Base-by-base conservation (phyloP, 441 rosid species). In the Dalechampia spathulata region DNA sequence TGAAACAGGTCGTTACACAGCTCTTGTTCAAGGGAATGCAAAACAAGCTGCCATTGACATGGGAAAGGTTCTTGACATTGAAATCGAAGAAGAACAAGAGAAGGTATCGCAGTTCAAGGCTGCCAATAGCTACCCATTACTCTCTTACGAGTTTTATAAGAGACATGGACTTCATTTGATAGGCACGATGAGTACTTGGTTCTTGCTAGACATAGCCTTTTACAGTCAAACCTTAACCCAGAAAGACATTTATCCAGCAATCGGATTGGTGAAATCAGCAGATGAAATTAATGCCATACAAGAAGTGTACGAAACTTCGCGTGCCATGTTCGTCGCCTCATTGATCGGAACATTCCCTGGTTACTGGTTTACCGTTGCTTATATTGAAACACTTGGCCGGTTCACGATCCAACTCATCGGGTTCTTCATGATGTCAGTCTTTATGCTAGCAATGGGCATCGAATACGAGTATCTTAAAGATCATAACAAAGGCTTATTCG, bases 1-100 rank as follows among this genome's bases (percentile, higher is more conserved):
- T 2, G 82, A 81, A 66, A 81, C 83, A 0, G 80, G 75, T 2
- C 75, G 87, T 1, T 78, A 78, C 68, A 78, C 83, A 0, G 82
- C 87, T 11, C 32, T 81, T 4, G 58, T 81, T 1, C 60, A 66
- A 58, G 83, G 83, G 10, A 76, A 81, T 23, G 78, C 87, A 1
- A 72, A 72, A 43, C 69, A 76, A 67, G 83, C 87, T 0, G 78
- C 77, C 1, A 37, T 46, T 0, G 83, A 81, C 49, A 81, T 81
- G 86, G 74, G 71, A 17, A 39, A 64, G 15, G 78, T 81, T 21
- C 78, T 81, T 5, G 58, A 70, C 0, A 67, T 81, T 8, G 71
- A 81, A 26, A 62, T 81, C 56, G 30, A 69, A 11, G 72, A 61
- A 2, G 78, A 81, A 4, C 20, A 6, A 0, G 81, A 74, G 0